phyloP scores from a whole-genome alignment of 371 early-diverging fungal genomes.

The Rhizopus delemar region DNA sequence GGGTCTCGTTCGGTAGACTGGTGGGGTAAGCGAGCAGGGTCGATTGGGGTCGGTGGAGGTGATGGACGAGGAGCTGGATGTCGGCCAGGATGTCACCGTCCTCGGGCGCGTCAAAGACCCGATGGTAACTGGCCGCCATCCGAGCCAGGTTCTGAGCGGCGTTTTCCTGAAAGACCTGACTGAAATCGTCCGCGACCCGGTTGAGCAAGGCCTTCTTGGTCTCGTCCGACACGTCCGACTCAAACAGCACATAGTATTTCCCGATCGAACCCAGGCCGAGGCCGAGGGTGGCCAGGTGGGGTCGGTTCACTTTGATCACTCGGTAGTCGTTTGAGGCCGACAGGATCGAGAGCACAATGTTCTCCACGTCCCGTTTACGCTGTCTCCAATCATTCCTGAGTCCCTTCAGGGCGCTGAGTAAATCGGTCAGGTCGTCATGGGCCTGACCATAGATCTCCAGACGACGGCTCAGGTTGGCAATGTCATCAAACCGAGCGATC shows the following conservation, averaged over 20 bases:
- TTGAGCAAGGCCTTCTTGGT: conserved; percentile 20
- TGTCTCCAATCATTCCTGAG: conserved; percentile 34
- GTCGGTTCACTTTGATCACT: conserved; percentile 24
- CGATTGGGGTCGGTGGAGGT: conserved; percentile 15
- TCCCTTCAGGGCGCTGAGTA: conserved; percentile 25
- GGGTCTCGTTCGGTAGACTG: conserved; percentile 4
- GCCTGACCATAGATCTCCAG: conserved; percentile 33
- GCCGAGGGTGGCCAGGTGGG: conserved; percentile 23
- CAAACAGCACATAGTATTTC: conserved; percentile 33
- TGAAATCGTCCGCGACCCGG: conserved; percentile 27
- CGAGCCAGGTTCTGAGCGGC: conserved; percentile 37
- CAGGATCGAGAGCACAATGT: conserved; percentile 31
- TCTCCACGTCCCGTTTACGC: conserved; percentile 31
- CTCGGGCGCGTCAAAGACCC: conserved; percentile 26
- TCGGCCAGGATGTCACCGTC: conserved; percentile 15
- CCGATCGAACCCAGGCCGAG: conserved; percentile 27
- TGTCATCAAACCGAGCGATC: conserved; percentile 19
- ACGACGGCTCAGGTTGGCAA: conserved; percentile 16
- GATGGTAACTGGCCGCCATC: conserved; percentile 33
- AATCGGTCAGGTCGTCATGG: conserved; percentile 31
- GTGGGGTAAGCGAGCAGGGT: conserved; percentile 18
- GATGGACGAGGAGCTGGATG: conserved; percentile 21
- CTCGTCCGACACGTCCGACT: conserved; percentile 22
- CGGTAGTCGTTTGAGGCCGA: conserved; percentile 19
- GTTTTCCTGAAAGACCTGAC: conserved; percentile 40